phyloP scores from a whole-genome alignment of 2,329 filamentous ascomycete genomes.

The Aspergillus bombycis region DNA sequence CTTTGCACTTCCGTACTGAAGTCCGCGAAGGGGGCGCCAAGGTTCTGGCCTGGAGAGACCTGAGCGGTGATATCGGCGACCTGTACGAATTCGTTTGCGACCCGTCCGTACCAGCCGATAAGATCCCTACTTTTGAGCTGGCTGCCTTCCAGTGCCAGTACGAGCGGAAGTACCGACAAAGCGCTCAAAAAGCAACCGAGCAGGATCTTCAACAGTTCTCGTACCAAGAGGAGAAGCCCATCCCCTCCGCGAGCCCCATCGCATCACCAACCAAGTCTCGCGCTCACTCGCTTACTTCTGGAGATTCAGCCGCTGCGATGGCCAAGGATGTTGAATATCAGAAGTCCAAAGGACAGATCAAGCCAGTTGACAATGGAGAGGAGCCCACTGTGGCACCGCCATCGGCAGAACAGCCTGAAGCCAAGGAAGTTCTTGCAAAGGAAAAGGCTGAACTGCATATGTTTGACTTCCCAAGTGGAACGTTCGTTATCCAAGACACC shows the following conservation, averaged over 20 bases:
- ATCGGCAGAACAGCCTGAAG: constrained; percentile 64
- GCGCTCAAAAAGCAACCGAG: constrained; percentile 77
- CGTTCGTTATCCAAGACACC: constrained; percentile 79
- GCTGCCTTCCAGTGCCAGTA: constrained; percentile 93
- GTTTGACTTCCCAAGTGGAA: constrained; percentile 85
- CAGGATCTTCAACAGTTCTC: constrained; percentile 80
- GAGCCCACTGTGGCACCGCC: constrained; percentile 63
- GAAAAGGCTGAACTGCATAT: constrained; percentile 86
- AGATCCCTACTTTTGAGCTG: constrained; percentile 78
- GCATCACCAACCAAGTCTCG: constrained; percentile 50
- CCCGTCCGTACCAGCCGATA: constrained; percentile 65
- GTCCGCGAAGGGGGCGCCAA: constrained; percentile 78
- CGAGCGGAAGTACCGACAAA: constrained; percentile 89
- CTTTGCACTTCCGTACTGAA: constrained; percentile 83
- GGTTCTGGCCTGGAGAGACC: constrained; percentile 90
- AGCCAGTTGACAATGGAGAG: constrained; percentile 43
- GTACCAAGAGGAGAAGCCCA: constrained; percentile 66
- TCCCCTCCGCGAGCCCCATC: constrained; percentile 63
- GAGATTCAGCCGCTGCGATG: constrained; percentile 48
- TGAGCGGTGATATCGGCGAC: constrained; percentile 91
- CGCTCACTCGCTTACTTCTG: constrained; percentile 39
- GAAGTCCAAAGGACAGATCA: constrained; percentile 44
- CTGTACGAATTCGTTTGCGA: constrained; percentile 99
- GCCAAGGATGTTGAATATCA: constrained; percentile 49
- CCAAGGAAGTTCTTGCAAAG: constrained; percentile 71